Evolutionary conservation across 2,329 filamentous ascomycete species (phyloP).

Genomic region (Paramyrothecium roridum): DNA sequence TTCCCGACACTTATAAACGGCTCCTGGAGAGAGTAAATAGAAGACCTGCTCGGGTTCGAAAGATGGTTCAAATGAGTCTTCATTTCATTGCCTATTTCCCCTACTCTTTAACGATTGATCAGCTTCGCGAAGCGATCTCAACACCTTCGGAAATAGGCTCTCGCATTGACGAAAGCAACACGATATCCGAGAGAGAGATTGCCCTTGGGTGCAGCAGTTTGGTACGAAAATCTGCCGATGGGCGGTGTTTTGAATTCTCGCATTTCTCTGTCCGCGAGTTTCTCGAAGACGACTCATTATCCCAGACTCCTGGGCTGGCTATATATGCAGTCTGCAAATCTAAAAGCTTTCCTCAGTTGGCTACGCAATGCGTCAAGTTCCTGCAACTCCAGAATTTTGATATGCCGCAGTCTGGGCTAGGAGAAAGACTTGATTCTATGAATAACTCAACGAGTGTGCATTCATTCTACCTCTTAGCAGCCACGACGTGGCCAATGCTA

Average conservation of each 20-base stretch:
- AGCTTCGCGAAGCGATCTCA: background rate
- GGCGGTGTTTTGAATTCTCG: background rate
- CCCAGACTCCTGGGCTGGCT: background rate
- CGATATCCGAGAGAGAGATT: background rate
- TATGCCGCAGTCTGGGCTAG: background rate
- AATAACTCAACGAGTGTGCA: background rate
- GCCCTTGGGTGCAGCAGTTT: background rate
- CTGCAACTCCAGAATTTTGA: background rate
- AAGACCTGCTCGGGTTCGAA: background rate
- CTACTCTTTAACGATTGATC: background rate
- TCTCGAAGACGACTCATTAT: background rate
- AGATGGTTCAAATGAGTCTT: background rate
- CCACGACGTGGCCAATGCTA: background rate
- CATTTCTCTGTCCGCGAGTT: background rate
- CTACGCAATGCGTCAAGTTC: background rate
- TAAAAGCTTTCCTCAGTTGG: background rate
- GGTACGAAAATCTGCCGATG: background rate
- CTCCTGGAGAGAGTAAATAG: background rate
- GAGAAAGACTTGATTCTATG: background rate
- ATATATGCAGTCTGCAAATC: background rate
- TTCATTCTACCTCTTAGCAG: background rate
- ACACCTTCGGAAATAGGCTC: background rate
- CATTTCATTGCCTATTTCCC: background rate
- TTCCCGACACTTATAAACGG: constrained; percentile 9
- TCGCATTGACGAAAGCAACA: background rate